A percentile compares a stretch with the other conserved stretches of the same genome.
These are phyloP conservation scores for Litsea cubeba DNA, from an alignment of 164 flowering plant genomes.

Conservation along the genomic window DNA sequence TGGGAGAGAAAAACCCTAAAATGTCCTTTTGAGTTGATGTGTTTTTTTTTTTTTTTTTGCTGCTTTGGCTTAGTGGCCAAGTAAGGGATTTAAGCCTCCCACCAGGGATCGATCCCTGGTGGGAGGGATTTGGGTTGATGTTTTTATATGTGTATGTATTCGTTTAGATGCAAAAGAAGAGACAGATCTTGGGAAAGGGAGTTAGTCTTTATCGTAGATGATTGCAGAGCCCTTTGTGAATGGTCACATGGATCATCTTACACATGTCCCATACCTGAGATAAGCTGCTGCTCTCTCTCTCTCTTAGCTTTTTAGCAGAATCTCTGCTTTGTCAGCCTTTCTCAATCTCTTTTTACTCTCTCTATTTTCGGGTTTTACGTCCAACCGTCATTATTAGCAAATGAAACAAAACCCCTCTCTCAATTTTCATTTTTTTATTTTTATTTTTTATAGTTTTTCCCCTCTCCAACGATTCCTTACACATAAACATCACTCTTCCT, in stretches of 20 bases:
- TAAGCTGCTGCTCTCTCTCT: constrained; percentile 4
- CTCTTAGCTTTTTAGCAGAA: constrained; percentile 18
- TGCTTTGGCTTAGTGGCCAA: no score
- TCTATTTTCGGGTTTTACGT: constrained; percentile 18
- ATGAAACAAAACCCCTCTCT: constrained; percentile 25
- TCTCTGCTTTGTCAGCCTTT: constrained; percentile 32
- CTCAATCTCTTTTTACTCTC: constrained; percentile 20
- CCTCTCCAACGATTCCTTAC: background rate
- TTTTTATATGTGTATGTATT: background rate
- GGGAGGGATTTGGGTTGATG: background rate
- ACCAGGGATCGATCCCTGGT: no score
- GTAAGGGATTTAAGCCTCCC: no score
- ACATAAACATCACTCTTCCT: background rate
- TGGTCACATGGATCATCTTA: constrained; percentile 50
- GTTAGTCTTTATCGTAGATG: constrained; percentile 27
- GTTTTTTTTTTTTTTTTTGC: no score
- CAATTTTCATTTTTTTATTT: background rate
- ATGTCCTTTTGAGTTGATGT: no score
- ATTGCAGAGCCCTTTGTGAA: constrained; percentile 29
- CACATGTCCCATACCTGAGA: constrained; percentile 25
- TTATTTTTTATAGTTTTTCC: background rate
- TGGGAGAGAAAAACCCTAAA: constrained; percentile 1
- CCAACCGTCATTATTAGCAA: constrained; percentile 33
- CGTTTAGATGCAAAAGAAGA: constrained; percentile 12
- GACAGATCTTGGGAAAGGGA: constrained; percentile 26